These are phyloP conservation scores for Ophiobolus disseminans DNA, from an alignment of 2,329 filamentous ascomycete genomes.

Conservation along the genomic window DNA sequence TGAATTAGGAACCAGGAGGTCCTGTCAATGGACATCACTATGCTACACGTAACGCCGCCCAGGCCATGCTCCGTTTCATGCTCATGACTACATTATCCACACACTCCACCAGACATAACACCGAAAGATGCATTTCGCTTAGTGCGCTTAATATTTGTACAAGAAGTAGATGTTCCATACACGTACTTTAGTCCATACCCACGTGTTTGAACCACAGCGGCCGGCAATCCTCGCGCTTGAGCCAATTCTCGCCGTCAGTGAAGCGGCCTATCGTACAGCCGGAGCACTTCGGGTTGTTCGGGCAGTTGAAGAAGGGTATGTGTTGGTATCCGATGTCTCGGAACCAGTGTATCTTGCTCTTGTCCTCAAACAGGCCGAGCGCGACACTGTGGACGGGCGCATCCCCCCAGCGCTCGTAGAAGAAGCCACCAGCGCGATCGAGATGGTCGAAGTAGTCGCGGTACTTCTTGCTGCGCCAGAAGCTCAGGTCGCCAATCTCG, in stretches of 20 bases:
- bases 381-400: slow-evolving; percentile 96
- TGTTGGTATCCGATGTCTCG: slow-evolving; percentile 99
- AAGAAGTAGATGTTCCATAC: background rate
- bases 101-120: background rate
- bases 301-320: slow-evolving; percentile 98
- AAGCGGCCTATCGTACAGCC: slow-evolving; percentile 87
- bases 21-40: no score
- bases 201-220: slow-evolving; percentile 98
- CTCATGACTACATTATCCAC: background rate
- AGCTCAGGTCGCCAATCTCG: slow-evolving; percentile 90
- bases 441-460: slow-evolving; percentile 97
- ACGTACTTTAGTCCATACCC: slow-evolving; percentile 68
- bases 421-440: slow-evolving; percentile 93
- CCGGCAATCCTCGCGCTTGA: slow-evolving; percentile 90
- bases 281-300: slow-evolving; percentile 91
- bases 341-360: slow-evolving; percentile 95
- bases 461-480: slow-evolving; percentile 90
- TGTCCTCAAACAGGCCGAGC: slow-evolving; percentile 88
- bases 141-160: background rate
- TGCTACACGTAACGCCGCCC: no score
- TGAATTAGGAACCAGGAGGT: no score
- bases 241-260: slow-evolving; percentile 84
- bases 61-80: no score
- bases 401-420: slow-evolving; percentile 98
- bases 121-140: background rate